Evolutionary conservation across 2,329 filamentous ascomycete genomes (phyloP).

Genomic region (Talaromyces funiculosus): DNA sequence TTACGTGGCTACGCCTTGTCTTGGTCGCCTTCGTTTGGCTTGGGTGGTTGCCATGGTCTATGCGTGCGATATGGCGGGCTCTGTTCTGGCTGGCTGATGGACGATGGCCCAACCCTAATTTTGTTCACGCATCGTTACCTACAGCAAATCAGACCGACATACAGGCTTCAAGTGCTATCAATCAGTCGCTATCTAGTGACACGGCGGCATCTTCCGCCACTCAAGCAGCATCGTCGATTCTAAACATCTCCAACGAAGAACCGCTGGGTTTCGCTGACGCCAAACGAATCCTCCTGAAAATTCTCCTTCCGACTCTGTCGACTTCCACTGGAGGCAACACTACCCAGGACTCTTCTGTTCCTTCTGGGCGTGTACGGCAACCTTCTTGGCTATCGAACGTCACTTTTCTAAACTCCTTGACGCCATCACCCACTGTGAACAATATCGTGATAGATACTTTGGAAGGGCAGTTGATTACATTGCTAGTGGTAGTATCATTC

Average conservation of each 20-base stretch:
- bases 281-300: constrained; percentile 38
- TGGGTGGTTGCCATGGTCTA: constrained; percentile 78
- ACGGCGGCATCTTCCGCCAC: constrained; percentile 22
- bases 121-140: constrained; percentile 17
- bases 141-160: constrained; percentile 17
- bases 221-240: constrained; percentile 33
- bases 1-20: constrained; percentile 71
- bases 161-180: constrained; percentile 22
- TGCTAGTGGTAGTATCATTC: constrained; percentile 86
- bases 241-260: constrained; percentile 39
- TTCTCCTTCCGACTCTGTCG: constrained; percentile 29
- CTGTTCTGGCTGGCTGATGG: constrained; percentile 92
- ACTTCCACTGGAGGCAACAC: constrained; percentile 22
- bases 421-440: constrained; percentile 67
- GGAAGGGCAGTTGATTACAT: constrained; percentile 89
- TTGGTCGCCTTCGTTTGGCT: constrained; percentile 86
- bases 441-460: constrained; percentile 73
- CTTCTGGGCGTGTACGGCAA: constrained; percentile 30
- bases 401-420: constrained; percentile 51
- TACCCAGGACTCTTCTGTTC: constrained; percentile 23
- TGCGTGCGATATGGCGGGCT: constrained; percentile 86
- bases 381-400: constrained; percentile 55
- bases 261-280: constrained; percentile 43
- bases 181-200: constrained; percentile 19
- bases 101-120: constrained; percentile 48